Conservation (phyloP, 2,329 filamentous ascomycete species). For the Aspergillus novoparasiticus region DNA sequence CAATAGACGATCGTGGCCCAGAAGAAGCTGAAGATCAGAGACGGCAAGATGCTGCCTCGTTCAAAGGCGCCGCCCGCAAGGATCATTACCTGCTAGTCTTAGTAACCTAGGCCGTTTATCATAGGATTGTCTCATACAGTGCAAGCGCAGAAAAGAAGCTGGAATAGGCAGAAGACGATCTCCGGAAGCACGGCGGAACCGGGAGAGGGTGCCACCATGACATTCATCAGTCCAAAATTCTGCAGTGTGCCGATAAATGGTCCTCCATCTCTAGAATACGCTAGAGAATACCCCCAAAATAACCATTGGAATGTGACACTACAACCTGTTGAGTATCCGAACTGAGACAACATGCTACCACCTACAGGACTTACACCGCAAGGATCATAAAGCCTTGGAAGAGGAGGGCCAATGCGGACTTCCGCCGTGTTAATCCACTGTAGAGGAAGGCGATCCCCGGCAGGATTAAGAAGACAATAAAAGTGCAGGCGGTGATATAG, state of each 20-base stretch:
- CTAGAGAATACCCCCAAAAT: constrained; percentile 67
- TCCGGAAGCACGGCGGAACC: constrained; percentile 62
- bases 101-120: constrained; percentile 21
- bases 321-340: background rate
- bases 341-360: background rate
- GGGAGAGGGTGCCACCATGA: constrained; percentile 62
- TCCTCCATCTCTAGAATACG: constrained; percentile 62
- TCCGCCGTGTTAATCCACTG: constrained; percentile 63
- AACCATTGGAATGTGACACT: constrained; percentile 57
- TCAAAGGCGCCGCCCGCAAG: constrained; percentile 67
- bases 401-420: constrained; percentile 63
- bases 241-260: constrained; percentile 65
- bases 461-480: constrained; percentile 68
- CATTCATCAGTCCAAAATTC: constrained; percentile 64
- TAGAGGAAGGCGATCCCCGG: constrained; percentile 68
- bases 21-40: constrained; percentile 70
- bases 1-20: constrained; percentile 74
- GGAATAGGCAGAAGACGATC: constrained; percentile 68
- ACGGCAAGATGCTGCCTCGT: constrained; percentile 64
- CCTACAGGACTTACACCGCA: constrained; percentile 48
- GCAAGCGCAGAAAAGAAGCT: constrained; percentile 62
- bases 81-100: constrained; percentile 59
- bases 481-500: constrained; percentile 59
- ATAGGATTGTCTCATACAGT: constrained; percentile 29
- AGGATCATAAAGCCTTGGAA: constrained; percentile 65